Conservation (phyloP, 371 early-diverging fungal species). For the Coemansia sp. region DNA sequence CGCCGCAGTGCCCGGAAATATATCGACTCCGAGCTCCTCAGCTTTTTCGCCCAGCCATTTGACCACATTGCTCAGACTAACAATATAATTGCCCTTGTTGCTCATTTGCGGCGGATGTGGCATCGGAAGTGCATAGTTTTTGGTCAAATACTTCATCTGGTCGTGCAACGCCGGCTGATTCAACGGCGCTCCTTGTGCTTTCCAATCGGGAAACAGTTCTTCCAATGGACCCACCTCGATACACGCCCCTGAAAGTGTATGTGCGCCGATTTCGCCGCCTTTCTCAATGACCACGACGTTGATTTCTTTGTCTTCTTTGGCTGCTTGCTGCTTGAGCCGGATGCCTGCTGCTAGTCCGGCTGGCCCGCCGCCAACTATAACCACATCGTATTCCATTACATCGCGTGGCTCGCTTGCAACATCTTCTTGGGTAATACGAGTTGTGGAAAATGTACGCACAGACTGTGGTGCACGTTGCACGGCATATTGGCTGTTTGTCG, state of each 20-base stretch:
- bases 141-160: conserved; percentile 83
- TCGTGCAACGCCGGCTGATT: conserved; percentile 85
- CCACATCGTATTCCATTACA: conserved; percentile 90
- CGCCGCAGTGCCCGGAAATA: conserved; percentile 92
- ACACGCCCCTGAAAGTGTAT: conserved; percentile 94
- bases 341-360: conserved; percentile 95
- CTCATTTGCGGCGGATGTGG: conserved; percentile 96
- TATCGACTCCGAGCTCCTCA: conserved; percentile 92
- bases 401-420: conserved; percentile 52
- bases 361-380: conserved; percentile 96
- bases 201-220: conserved; percentile 97
- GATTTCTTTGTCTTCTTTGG: conserved; percentile 78
- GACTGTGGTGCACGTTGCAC: neutral
- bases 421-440: conserved; percentile 8
- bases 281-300: conserved; percentile 94
- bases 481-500: neutral
- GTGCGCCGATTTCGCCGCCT: conserved; percentile 92
- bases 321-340: conserved; percentile 85
- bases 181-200: conserved; percentile 88
- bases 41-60: conserved; percentile 97
- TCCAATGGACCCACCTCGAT: conserved; percentile 89
- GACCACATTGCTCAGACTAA: conserved; percentile 88
- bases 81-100: conserved; percentile 96
- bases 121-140: conserved; percentile 76
- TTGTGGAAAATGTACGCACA: conserved; percentile 11